phyloP scores from a whole-genome alignment of 1,284 basidiomycete species.

The Mycena citricolor region DNA sequence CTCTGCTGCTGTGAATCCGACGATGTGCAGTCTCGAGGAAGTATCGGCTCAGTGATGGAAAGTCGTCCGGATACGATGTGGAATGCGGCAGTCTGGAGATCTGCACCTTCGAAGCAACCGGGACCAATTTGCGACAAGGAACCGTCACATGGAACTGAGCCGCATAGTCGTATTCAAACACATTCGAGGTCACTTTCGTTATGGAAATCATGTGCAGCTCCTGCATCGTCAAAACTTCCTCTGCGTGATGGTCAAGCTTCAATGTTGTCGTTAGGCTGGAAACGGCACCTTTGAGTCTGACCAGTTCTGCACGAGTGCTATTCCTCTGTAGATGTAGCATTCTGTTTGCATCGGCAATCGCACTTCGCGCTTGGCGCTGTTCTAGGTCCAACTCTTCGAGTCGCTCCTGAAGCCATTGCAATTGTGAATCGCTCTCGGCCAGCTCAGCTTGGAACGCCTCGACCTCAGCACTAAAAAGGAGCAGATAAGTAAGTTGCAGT shows the following conservation, averaged over 20 bases:
- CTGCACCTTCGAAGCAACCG: slow-evolving; percentile 47
- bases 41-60: slow-evolving; percentile 56
- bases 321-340: slow-evolving; percentile 70
- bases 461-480: slow-evolving; percentile 58
- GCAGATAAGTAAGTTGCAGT: slow-evolving; percentile 19
- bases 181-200: slow-evolving; percentile 50
- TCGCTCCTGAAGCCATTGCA: slow-evolving; percentile 67
- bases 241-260: slow-evolving; percentile 38
- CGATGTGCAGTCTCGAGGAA: slow-evolving; percentile 52
- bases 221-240: slow-evolving; percentile 76
- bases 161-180: slow-evolving; percentile 68
- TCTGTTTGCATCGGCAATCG: slow-evolving; percentile 64
- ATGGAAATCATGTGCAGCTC: slow-evolving; percentile 71
- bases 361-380: slow-evolving; percentile 54
- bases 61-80: slow-evolving; percentile 51
- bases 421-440: slow-evolving; percentile 64
- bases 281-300: slow-evolving; percentile 69
- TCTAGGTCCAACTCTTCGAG: slow-evolving; percentile 59
- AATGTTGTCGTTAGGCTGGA: too few relatives aligned
- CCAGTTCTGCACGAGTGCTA: slow-evolving; percentile 76
- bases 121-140: slow-evolving; percentile 61
- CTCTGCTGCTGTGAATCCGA: slow-evolving; percentile 35
- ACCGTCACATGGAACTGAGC: slow-evolving; percentile 64
- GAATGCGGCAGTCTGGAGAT: slow-evolving; percentile 44
- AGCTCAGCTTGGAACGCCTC: slow-evolving; percentile 71